These are phyloP conservation scores for Marchantia paleacea DNA, from an alignment of 225 moss, liverwort and hornwort species.

Conservation along the genomic window DNA sequence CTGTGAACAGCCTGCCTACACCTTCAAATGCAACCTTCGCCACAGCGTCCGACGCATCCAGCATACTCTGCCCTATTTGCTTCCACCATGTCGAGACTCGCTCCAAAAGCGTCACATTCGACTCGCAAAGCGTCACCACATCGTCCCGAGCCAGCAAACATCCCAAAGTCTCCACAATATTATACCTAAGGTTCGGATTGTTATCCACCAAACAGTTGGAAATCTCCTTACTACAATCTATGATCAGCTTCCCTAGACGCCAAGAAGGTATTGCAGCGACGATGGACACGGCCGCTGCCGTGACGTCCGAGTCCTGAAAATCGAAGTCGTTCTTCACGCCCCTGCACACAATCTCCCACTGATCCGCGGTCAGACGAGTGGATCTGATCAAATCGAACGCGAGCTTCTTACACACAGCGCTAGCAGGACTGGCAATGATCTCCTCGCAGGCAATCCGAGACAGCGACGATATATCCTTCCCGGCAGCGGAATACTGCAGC, in stretches of 20 bases:
- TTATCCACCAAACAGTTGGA: slow-evolving; percentile 71
- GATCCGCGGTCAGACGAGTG: slow-evolving; percentile 82
- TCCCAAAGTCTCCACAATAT: slow-evolving; percentile 85
- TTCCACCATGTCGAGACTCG: slow-evolving; percentile 82
- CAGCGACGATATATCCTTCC: slow-evolving; percentile 86
- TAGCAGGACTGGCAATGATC: slow-evolving; percentile 93
- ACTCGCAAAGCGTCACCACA: slow-evolving; percentile 82
- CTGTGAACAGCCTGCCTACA: slow-evolving; percentile 78
- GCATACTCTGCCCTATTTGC: slow-evolving; percentile 82
- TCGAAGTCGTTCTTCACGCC: slow-evolving; percentile 90
- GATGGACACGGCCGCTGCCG: slow-evolving; percentile 87
- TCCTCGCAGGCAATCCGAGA: slow-evolving; percentile 88
- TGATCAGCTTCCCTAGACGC: slow-evolving; percentile 78
- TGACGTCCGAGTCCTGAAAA: slow-evolving; percentile 90
- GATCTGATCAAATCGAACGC: slow-evolving; percentile 82
- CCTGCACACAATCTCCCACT: slow-evolving; percentile 95
- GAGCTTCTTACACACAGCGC: slow-evolving; percentile 97
- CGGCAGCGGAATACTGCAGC: slow-evolving; percentile 77
- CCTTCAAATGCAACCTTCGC: slow-evolving; percentile 82
- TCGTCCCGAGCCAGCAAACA: slow-evolving; percentile 91
- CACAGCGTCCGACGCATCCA: slow-evolving; percentile 89
- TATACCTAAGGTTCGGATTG: slow-evolving; percentile 84
- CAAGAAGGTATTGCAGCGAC: slow-evolving; percentile 92
- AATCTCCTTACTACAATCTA: slow-evolving; percentile 77
- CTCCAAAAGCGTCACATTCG: slow-evolving; percentile 72